Evolutionary conservation across 495 filamentous ascomycete species (phyloP).

Genomic region (Podospora pseudocomata): DNA sequence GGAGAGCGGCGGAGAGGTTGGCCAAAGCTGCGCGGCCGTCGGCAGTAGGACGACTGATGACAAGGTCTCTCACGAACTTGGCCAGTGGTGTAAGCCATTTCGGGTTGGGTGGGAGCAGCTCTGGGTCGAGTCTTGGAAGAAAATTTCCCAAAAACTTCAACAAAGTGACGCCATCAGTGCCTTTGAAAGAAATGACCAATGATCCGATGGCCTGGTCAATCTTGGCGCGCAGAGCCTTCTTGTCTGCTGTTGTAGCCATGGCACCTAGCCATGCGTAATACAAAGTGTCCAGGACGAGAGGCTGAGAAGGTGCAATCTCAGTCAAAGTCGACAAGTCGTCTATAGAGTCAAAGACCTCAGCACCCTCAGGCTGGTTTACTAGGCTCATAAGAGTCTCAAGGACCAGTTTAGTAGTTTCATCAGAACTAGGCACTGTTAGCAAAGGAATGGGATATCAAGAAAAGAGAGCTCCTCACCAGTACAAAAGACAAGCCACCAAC

Average conservation of each 20-base stretch:
- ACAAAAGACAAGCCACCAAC: constrained; percentile 46
- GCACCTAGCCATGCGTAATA: constrained; percentile 49
- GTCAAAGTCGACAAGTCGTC: constrained; percentile 49
- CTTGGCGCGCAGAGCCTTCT: constrained; percentile 29
- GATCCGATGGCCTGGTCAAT: constrained; percentile 43
- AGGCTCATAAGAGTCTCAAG: constrained; percentile 54
- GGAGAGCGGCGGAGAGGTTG: constrained; percentile 49
- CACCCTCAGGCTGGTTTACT: constrained; percentile 44
- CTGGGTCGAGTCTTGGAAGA: constrained; percentile 39
- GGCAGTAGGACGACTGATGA: constrained; percentile 44
- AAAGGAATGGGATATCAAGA: neutral
- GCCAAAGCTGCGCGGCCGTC: constrained; percentile 48
- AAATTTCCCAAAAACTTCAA: constrained; percentile 45
- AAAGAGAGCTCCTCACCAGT: constrained; percentile 42
- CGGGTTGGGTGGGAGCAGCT: constrained; percentile 33
- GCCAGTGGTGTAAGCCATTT: constrained; percentile 44
- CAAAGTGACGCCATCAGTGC: constrained; percentile 49
- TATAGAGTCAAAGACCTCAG: constrained; percentile 42
- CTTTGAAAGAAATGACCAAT: constrained; percentile 48
- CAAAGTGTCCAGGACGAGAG: constrained; percentile 50
- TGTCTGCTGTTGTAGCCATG: constrained; percentile 24
- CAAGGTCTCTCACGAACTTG: constrained; percentile 41
- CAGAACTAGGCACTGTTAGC: constrained; percentile 37
- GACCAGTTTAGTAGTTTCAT: constrained; percentile 48
- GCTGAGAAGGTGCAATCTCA: constrained; percentile 50